Conservation (phyloP, 2,329 filamentous ascomycete genomes). For the Aspergillus viridinutans region DNA sequence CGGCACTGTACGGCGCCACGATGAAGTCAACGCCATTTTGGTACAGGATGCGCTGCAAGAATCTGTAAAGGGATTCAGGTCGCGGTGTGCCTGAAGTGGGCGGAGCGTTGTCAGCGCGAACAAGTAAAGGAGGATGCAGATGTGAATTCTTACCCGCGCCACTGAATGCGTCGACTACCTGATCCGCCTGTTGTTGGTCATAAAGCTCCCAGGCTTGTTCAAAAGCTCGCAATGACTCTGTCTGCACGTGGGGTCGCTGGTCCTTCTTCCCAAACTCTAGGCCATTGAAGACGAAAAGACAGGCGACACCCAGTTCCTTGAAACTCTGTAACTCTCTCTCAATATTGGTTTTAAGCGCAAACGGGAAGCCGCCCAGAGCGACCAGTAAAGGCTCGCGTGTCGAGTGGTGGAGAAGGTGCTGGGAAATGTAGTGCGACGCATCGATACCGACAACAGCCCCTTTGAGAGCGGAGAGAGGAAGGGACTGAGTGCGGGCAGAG, state of each 20-base stretch:
- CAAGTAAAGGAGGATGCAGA: background rate
- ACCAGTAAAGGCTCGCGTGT: conserved; percentile 83
- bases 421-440: conserved; percentile 81
- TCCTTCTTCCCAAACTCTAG: conserved; percentile 74
- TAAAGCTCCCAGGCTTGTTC: conserved; percentile 84
- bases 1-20: conserved; percentile 82
- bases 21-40: conserved; percentile 68
- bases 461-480: conserved; percentile 66
- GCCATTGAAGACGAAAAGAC: conserved; percentile 89
- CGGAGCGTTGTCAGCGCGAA: conserved; percentile 24
- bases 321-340: conserved; percentile 71
- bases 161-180: conserved; percentile 83
- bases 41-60: conserved; percentile 70
- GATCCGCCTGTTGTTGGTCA: conserved; percentile 70
- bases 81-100: conserved; percentile 59
- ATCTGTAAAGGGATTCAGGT: conserved; percentile 68
- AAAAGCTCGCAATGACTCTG: conserved; percentile 64
- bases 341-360: conserved; percentile 70
- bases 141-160: conserved; percentile 60
- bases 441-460: conserved; percentile 77
- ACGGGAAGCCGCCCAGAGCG: conserved; percentile 82
- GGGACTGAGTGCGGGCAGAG: conserved; percentile 50
- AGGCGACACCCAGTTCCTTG: conserved; percentile 65
- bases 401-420: conserved; percentile 65
- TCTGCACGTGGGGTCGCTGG: conserved; percentile 55